Base-by-base conservation (phyloP, 2,329 filamentous ascomycete species). In the Tolypocladium paradoxum region DNA sequence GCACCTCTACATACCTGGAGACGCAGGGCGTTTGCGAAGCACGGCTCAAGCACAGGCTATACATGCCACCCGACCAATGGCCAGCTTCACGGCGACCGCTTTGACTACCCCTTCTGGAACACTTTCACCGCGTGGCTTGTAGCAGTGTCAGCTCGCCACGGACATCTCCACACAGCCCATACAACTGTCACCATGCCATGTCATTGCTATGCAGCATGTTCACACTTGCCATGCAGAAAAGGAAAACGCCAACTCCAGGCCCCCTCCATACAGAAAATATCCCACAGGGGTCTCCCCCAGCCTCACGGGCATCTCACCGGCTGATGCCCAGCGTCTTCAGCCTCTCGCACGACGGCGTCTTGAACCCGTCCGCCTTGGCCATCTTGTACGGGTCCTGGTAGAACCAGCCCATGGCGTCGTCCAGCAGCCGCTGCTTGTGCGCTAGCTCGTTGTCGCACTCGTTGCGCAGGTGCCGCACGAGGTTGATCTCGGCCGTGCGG, bases 331-430 rank as follows among this genome's bases (percentile, higher is more conserved):
- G 61, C 34, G 65, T 68, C 46, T 73, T 67, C 56, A 84, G 65
- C 57, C 77, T 70, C 56, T 74, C 68, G 63, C 82, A 85, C 52
- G 74, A 73, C 18, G 73, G 72, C 73, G 76, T 77, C 56, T 74
- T 71, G 56, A 72, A 77, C 20, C 69, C 68, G 35, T 76, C 70
- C 33, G 91, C 91, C 54, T 82, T 70, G 56, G 84, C 80, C 82
- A 95, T 82, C 74, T 90, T 90, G 57, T 85, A 84, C 51, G 83
- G 76, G 63, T 96, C 90, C 53, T 84, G 82, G 68, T 83, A 90
- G 64, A 96, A 90, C 87, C 90, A 96, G 4, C 91, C 91, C 61
- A 87, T 83, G 0, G 91, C 90, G 48, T 88, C 85, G 58, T 95
- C 83, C 57, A 84, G 75, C 69, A 90, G 74, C 58, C 83, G 76